Conservation (phyloP, 1,284 basidiomycete genomes). For the Coniophora puteana region DNA sequence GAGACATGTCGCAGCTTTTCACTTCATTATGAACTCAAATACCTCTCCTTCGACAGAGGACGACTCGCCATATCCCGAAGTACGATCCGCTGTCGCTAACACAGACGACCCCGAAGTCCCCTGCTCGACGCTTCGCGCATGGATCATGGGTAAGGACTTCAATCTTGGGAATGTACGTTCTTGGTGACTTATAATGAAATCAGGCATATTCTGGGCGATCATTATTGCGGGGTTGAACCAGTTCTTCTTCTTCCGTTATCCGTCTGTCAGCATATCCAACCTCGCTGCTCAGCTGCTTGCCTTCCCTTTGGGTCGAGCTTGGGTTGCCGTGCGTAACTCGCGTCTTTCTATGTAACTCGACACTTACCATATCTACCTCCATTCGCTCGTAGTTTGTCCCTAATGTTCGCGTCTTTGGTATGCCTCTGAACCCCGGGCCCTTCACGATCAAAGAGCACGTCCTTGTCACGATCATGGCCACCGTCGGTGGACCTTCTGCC, state of each 20-base stretch:
- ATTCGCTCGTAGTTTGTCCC: slow-evolving; percentile 37
- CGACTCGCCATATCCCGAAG: slow-evolving; percentile 71
- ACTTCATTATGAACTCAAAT: not conserved
- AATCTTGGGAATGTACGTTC: slow-evolving; percentile 41
- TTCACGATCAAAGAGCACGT: slow-evolving; percentile 75
- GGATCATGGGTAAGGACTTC: slow-evolving; percentile 53
- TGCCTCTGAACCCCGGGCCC: slow-evolving; percentile 64
- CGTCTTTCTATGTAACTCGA: not conserved
- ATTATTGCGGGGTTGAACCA: slow-evolving; percentile 61
- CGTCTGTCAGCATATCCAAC: slow-evolving; percentile 45
- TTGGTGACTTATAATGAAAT: not conserved
- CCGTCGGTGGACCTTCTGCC: slow-evolving; percentile 57
- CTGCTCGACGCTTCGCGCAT: slow-evolving; percentile 58
- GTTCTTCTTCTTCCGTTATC: slow-evolving; percentile 67
- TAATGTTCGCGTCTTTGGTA: slow-evolving; percentile 52
- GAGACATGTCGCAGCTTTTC: slow-evolving; percentile 6
- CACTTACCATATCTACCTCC: not conserved
- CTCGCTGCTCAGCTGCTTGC: slow-evolving; percentile 62
- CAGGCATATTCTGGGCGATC: slow-evolving; percentile 46
- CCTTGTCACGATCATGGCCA: slow-evolving; percentile 73
- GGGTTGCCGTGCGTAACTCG: slow-evolving; percentile 31
- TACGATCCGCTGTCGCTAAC: slow-evolving; percentile 73
- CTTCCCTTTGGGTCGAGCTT: slow-evolving; percentile 60
- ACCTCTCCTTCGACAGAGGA: slow-evolving; percentile 31
- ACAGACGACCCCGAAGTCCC: slow-evolving; percentile 67